Percentiles rank a stretch among this genome's conserved stretches.
Evolutionary conservation across 2,329 filamentous ascomycete species (phyloP).

Genomic region (Aplosporella prunicola): DNA sequence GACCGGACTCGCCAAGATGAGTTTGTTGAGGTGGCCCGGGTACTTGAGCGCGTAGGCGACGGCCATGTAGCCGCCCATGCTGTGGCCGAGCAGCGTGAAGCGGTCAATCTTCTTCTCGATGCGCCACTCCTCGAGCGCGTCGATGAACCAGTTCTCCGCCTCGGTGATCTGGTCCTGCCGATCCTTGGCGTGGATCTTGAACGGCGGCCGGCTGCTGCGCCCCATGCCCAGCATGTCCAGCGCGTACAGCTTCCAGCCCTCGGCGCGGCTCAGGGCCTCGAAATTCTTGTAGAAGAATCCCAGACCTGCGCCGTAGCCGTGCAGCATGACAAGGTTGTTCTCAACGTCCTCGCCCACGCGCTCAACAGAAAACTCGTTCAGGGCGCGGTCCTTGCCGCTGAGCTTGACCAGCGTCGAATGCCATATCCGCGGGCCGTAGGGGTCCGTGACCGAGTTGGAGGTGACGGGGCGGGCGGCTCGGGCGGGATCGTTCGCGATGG

Average conservation of each 20-base stretch:
- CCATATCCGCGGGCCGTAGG: conserved; percentile 79
- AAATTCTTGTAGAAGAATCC: conserved; percentile 99
- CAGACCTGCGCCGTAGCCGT: conserved; percentile 91
- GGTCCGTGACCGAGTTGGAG: conserved; percentile 51
- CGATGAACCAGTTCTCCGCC: conserved; percentile 91
- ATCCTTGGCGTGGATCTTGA: conserved; percentile 76
- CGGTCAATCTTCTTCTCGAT: conserved; percentile 78
- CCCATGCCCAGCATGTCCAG: conserved; percentile 96
- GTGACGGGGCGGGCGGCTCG: conserved; percentile 32
- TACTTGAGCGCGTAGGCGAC: conserved; percentile 96
- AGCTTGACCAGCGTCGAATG: conserved; percentile 74
- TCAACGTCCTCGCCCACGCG: conserved; percentile 68
- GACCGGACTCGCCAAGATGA: conserved; percentile 89
- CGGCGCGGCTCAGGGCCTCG: conserved; percentile 67
- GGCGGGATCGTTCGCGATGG: conserved; percentile 29
- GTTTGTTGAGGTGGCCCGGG: conserved; percentile 85
- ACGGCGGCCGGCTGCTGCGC: conserved; percentile 71
- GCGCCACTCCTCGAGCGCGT: conserved; percentile 94
- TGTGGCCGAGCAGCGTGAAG: conserved; percentile 90
- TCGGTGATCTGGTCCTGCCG: conserved; percentile 72
- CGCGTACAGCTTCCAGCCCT: conserved; percentile 83
- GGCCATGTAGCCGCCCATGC: conserved; percentile 87
- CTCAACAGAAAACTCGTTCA: conserved; percentile 92
- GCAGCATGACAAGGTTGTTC: conserved; percentile 87
- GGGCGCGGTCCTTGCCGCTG: conserved; percentile 71